phyloP scores from a whole-genome alignment of 768 basidiomycete species.

The Phylloporus sp. region DNA sequence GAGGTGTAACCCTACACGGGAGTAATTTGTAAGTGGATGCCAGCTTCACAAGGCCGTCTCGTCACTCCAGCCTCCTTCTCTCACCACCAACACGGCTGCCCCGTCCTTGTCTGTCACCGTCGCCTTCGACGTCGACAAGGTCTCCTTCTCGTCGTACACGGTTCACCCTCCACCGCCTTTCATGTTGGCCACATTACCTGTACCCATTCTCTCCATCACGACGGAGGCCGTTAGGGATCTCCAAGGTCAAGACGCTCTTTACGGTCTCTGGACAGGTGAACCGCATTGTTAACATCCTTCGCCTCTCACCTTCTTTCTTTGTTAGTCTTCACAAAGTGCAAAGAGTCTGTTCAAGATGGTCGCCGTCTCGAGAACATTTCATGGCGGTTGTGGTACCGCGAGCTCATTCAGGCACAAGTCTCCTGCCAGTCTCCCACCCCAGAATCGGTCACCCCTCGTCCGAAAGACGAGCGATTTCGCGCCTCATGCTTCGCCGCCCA shows the following conservation, averaged over 20 bases:
- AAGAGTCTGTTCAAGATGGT: conserved; percentile 74
- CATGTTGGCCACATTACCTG: conserved; percentile 53
- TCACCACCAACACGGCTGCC: conserved; percentile 14
- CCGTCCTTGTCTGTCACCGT: conserved; percentile 2
- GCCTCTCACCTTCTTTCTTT: conserved; percentile 8
- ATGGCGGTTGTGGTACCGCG: conserved; percentile 80
- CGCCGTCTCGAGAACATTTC: conserved; percentile 79
- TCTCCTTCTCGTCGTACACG: conserved; percentile 9
- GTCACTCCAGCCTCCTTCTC: conserved; percentile 18
- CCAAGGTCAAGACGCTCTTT: conserved; percentile 63
- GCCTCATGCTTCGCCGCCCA: conserved; percentile 27
- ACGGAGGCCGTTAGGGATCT: conserved; percentile 63
- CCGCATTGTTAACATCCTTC: not conserved
- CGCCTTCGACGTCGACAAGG: conserved; percentile 13
- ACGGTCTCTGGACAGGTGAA: conserved; percentile 64
- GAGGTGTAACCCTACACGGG: conserved; percentile 19
- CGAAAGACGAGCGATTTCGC: conserved; percentile 19
- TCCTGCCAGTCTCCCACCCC: conserved; percentile 28
- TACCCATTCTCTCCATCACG: conserved; percentile 61
- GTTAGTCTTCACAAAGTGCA: conserved; percentile 81
- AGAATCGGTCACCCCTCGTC: conserved; percentile 17
- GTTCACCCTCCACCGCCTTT: no score
- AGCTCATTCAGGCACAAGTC: conserved; percentile 40
- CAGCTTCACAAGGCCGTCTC: conserved; percentile 19
- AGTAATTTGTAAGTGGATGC: conserved; percentile 19